These are phyloP conservation scores for Lactifluus echinatus DNA, from an alignment of 768 basidiomycete genomes.

Conservation along the genomic window DNA sequence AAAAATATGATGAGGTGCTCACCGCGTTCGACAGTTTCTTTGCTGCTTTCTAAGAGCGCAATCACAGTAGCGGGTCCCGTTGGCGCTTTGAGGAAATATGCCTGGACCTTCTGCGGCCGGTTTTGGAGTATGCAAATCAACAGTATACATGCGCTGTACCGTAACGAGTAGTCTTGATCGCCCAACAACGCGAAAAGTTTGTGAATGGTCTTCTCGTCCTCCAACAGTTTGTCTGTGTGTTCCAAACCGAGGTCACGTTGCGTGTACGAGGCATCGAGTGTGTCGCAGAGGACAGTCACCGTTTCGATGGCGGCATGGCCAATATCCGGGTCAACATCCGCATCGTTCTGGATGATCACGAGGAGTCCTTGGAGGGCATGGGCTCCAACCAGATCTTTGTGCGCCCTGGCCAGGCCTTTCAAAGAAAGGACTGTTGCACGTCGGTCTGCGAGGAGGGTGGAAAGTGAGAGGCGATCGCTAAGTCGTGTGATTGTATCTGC, in stretches of 20 bases:
- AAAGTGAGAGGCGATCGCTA: conserved; percentile 84
- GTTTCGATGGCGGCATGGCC: conserved; percentile 92
- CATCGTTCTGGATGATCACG: conserved; percentile 77
- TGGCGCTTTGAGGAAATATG: conserved; percentile 83
- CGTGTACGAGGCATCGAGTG: conserved; percentile 41
- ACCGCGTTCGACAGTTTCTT: conserved; percentile 89
- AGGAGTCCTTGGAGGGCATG: conserved; percentile 70
- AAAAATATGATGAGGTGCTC: conserved; percentile 23
- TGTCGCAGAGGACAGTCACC: conserved; percentile 75
- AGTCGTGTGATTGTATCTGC: conserved; percentile 81
- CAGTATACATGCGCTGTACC: conserved; percentile 77
- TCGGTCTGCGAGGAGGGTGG: conserved; percentile 81
- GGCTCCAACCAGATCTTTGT: conserved; percentile 81
- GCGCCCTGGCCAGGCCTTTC: conserved; percentile 88
- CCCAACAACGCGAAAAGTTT: conserved; percentile 68
- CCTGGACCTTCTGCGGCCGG: conserved; percentile 72
- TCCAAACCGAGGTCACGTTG: conserved; percentile 69
- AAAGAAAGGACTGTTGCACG: conserved; percentile 88
- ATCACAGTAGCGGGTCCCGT: conserved; percentile 69
- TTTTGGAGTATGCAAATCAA: conserved; percentile 75
- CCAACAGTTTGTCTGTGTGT: conserved; percentile 75
- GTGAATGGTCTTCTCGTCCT: conserved; percentile 62
- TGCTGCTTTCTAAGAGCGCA: conserved; percentile 69
- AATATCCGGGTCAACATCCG: conserved; percentile 84
- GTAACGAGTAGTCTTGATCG: conserved; percentile 73